Conservation (phyloP, 768 basidiomycete genomes). For the Suillus cothurnatus region DNA sequence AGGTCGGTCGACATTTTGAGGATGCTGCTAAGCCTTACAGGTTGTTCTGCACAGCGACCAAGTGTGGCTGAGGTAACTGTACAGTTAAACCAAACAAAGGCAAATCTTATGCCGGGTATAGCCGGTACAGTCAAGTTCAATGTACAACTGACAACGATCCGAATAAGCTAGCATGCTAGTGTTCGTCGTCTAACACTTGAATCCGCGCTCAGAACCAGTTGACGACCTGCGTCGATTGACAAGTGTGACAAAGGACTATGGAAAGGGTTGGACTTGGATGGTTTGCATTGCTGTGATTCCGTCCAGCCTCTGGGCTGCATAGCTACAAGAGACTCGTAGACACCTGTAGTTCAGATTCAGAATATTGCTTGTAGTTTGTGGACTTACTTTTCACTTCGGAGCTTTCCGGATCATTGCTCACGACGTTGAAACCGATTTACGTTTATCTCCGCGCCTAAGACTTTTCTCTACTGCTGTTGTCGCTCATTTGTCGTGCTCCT, state of each 20-base stretch:
- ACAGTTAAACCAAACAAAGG: conserved; percentile 31
- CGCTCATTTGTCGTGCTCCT: conserved; percentile 4
- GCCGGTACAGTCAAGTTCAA: neutral
- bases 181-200: too few species aligned
- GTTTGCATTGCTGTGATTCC: neutral
- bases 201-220: neutral
- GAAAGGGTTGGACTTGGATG: neutral
- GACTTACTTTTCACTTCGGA: neutral
- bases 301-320: neutral
- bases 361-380: too few species aligned
- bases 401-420: neutral
- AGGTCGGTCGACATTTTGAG: conserved; percentile 84
- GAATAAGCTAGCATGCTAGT: too few species aligned
- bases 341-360: neutral
- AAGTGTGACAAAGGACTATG: neutral
- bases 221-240: neutral
- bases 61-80: conserved; percentile 37
- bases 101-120: conserved; percentile 19
- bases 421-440: conserved; percentile 1
- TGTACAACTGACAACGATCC: too few species aligned
- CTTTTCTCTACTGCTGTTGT: neutral
- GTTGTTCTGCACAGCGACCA: conserved; percentile 19
- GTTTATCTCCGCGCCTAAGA: neutral
- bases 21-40: conserved; percentile 8
- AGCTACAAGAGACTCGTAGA: neutral